Conservation (phyloP, 371 early-diverging fungal genomes). For the Nematocida sp. region DNA sequence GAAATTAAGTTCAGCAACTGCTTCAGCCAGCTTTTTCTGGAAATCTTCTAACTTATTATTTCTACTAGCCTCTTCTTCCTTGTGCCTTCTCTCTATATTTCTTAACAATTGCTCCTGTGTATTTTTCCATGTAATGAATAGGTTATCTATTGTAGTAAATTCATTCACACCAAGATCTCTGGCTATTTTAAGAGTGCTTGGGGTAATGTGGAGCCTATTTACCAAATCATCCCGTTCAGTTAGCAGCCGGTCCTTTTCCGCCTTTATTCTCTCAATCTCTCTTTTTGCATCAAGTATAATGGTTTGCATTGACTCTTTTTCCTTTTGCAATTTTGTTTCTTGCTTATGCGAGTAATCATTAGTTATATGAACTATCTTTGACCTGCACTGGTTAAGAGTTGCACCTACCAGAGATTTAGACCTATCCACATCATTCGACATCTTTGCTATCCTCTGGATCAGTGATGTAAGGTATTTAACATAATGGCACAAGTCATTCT, state of each 20-base stretch:
- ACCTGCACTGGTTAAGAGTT: not conserved
- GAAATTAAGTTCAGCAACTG: slow-evolving; percentile 33
- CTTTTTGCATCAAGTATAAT: not conserved
- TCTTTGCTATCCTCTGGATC: not conserved
- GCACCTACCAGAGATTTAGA: not conserved
- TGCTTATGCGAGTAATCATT: not conserved
- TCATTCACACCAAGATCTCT: slow-evolving; percentile 36
- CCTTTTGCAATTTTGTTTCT: not conserved
- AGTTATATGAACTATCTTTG: not conserved
- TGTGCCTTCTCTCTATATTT: slow-evolving; percentile 6
- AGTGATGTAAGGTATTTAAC: not conserved
- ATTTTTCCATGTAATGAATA: slow-evolving; percentile 18
- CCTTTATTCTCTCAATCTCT: not conserved
- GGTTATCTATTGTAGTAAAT: slow-evolving; percentile 49
- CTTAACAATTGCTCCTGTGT: not conserved
- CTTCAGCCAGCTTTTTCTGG: slow-evolving; percentile 47
- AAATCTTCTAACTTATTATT: slow-evolving; percentile 40
- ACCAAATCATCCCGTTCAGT: slow-evolving; percentile 10
- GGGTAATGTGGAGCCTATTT: slow-evolving; percentile 14
- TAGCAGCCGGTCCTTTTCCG: slow-evolving; percentile 2
- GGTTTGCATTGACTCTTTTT: not conserved
- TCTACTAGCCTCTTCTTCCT: slow-evolving; percentile 18
- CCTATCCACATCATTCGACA: not conserved
- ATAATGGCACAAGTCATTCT: not conserved
- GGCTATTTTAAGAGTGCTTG: slow-evolving; percentile 18